phyloP scores from a whole-genome alignment of 139 green algal genomes.

The Dunaliella primolecta region DNA sequence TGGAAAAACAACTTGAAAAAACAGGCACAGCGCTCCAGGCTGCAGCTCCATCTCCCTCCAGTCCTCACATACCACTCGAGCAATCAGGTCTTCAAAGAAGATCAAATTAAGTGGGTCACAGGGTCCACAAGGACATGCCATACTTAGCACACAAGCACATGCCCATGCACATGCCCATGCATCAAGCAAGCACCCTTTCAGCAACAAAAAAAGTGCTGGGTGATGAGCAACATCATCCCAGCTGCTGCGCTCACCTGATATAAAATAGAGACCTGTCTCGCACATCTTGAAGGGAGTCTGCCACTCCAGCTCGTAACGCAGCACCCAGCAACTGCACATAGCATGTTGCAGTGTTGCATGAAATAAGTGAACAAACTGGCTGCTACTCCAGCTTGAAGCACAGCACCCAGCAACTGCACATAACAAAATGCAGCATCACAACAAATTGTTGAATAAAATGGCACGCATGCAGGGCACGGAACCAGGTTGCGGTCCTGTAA shows the following conservation, averaged over 20 bases:
- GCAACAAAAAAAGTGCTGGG: too few relatives aligned
- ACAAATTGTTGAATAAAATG: background rate
- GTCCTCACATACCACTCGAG: too few relatives aligned
- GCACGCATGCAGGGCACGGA: slow-evolving; percentile 16
- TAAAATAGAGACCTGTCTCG: slow-evolving; percentile 90
- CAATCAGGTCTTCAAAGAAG: too few relatives aligned
- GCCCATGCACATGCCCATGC: too few relatives aligned
- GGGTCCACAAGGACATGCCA: too few relatives aligned
- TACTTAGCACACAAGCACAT: too few relatives aligned
- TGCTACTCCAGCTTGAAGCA: slow-evolving; percentile 55
- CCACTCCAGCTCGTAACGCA: slow-evolving; percentile 54
- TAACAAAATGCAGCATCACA: background rate
- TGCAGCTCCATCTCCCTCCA: too few relatives aligned
- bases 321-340: slow-evolving; percentile 45
- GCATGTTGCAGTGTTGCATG: background rate
- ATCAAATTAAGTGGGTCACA: too few relatives aligned
- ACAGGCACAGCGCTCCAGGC: too few relatives aligned
- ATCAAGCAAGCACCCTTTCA: too few relatives aligned
- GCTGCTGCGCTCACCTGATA: slow-evolving; percentile 67
- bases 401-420: slow-evolving; percentile 45
- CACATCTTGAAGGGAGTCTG: slow-evolving; percentile 75
- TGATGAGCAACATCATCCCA: too few relatives aligned
- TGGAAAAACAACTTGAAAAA: too few relatives aligned
- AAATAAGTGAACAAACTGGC: slow-evolving; percentile 6
- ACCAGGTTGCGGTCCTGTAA: background rate